Evolutionary conservation across 306 rosid species (phyloP).

Genomic region (Vicia faba): DNA sequence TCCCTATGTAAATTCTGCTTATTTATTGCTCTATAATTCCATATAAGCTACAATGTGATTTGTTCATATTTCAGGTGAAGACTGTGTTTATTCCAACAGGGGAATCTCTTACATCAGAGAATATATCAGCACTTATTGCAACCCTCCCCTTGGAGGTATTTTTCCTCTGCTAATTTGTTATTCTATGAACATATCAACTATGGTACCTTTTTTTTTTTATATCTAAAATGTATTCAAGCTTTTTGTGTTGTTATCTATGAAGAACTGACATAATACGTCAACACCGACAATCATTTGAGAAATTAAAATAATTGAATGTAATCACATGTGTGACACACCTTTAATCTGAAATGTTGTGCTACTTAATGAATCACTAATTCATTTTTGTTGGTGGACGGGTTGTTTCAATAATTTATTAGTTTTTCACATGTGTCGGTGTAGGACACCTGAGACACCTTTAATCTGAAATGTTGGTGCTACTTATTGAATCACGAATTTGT

Average conservation of each 20-base stretch:
- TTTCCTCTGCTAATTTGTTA: slow-evolving; percentile 7
- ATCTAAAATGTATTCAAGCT: background rate
- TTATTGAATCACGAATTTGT: background rate
- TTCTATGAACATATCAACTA: background rate
- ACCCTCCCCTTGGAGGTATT: slow-evolving; percentile 88
- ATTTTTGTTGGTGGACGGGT: slow-evolving; percentile 5
- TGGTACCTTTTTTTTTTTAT: background rate
- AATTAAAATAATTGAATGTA: background rate
- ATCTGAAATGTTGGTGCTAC: background rate
- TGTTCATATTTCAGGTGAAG: slow-evolving; percentile 65
- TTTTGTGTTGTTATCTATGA: background rate
- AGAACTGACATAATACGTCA: background rate
- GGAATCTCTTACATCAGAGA: slow-evolving; percentile 62
- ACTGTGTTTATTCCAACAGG: slow-evolving; percentile 84
- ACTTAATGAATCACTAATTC: slow-evolving; percentile 2
- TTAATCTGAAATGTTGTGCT: background rate
- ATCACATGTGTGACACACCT: background rate
- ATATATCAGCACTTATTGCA: slow-evolving; percentile 77
- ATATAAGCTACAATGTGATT: slow-evolving; percentile 23
- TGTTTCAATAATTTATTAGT: slow-evolving; percentile 5
- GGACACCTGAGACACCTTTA: background rate
- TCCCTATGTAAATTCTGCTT: background rate
- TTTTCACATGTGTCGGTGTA: background rate
- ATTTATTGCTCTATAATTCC: slow-evolving; percentile 6
- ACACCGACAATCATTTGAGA: background rate